Evolutionary conservation across 352 stramenopile species (phyloP), one percentile per base, ranked within the genome.

Genomic region (Aphanomyces invadans): DNA sequence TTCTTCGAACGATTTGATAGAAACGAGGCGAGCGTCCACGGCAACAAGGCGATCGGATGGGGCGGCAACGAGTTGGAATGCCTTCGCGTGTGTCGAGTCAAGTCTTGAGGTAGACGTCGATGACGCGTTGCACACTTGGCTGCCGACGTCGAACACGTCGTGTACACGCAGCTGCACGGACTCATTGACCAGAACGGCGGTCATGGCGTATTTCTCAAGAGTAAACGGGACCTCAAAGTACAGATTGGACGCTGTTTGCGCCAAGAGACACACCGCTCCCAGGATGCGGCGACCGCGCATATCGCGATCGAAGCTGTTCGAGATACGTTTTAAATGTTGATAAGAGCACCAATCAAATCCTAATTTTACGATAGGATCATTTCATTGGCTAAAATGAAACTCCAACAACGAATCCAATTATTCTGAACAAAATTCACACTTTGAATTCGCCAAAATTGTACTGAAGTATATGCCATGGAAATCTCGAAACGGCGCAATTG

Each of bases 201-300:
- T 42, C 29, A 67, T 39, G 10, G 48, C 44, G 32, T 67, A 67
- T 2, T 48, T 21, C 12, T 42, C 2, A 23, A 39, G 15, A 17
- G 5, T n/a, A 23, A 51, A 67, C 1, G 60, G 60, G 4, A 57
- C 60, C 33, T 67, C 60, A 57, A 67, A 67, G 49, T 67, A 67
- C 5, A 57, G 15, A 38, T 60, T 57, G 49, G 49, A 57, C 4
- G 49, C 36, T 11, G 49, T 38, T n/a, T 38, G 25, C 19, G 49
- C 19, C 19, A 38, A 21, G 25, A 57, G 29, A 5, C 25, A 29
- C 19, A 57, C 7, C 5, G 29, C 17, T 12, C 21, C 49, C 17
- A 42, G 36, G 36, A 38, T 26, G 49, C n/a, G 49, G 21, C 32
- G 19, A 1, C 11, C 15, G 49, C 49, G 2, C 49, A 57, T 57